Evolutionary conservation across 345 rosid species (phyloP), one percentile per base, ranked within the genome.

Genomic region (Hibiscus trionum): DNA sequence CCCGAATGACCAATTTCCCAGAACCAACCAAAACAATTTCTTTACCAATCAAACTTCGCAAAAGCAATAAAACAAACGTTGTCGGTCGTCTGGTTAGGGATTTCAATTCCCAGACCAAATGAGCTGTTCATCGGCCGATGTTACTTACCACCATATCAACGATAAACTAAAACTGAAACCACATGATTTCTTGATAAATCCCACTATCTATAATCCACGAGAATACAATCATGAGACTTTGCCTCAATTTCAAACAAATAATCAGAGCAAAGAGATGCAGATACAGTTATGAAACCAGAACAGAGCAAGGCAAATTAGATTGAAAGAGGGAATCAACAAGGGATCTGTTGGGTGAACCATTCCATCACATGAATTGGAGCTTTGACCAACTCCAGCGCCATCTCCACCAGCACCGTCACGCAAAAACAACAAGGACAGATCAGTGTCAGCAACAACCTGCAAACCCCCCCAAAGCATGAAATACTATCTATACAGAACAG

Each of bases 361-460:
- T 81, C 76, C 87, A 89, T 84, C 70, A 88, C 88, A 77, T 80
- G 82, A 53, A 89, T 71, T 4, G 90, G 90, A 27, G 91, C 91
- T 82, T 88, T 82, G 71, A 89, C 77, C 86, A 91, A 78, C 68
- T 79, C 85, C 62, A 87, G 78, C n/a, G 93, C 88, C 5, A 84
- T 71, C 80, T 88, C 89, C 74, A 88, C 86, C 49, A 91, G 44
- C 7, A 88, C 29, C 60, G 88, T 88, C 73, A 87, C 73, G 76
- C 96, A 85, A 66, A 88, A 77, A 81, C 88, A 91, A 77, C 96
- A 94, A 5, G 95, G 88, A 56, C 89, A 88, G 76, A 82, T 76
- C 66, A 93, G 79, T 55, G 93, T 81, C 78, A 91, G 73, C 85
- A 79, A 42, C 86, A 94, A 77, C 75, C 93, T 94, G 86, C 81